phyloP scores from a whole-genome alignment of 495 filamentous ascomycete genomes.

The Podospora anserina region DNA sequence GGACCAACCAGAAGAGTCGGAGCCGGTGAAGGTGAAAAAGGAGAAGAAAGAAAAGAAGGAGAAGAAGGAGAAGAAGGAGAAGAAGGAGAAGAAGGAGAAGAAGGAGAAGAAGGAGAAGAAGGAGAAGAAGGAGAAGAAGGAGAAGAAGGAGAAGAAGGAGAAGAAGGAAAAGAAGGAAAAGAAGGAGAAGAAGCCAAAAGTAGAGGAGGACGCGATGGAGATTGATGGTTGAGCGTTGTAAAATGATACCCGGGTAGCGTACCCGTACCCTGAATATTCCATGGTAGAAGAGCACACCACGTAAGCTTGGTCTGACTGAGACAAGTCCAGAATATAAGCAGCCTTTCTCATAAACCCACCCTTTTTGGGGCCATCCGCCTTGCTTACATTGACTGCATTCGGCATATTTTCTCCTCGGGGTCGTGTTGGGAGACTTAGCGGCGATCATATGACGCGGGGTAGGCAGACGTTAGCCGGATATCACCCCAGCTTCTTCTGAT shows the following conservation, averaged over 20 bases:
- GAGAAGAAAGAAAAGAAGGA: slow-evolving; percentile 6
- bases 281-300: too few relatives aligned
- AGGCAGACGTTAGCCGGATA: neutral
- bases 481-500: neutral
- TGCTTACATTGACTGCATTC: too few relatives aligned
- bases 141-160: too few relatives aligned
- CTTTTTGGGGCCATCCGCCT: too few relatives aligned
- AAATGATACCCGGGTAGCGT: neutral
- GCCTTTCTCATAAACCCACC: neutral
- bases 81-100: slow-evolving; percentile 13
- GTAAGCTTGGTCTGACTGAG: neutral
- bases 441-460: neutral
- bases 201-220: slow-evolving; percentile 13
- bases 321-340: neutral
- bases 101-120: slow-evolving; percentile 2
- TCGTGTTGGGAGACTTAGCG: neutral
- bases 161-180: too few relatives aligned
- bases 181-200: slow-evolving; percentile 15
- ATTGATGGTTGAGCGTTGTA: slow-evolving; percentile 2
- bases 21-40: slow-evolving; percentile 10
- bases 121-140: neutral
- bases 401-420: too few relatives aligned
- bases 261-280: neutral
- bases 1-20: slow-evolving; percentile 23
- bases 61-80: slow-evolving; percentile 15